Evolutionary conservation across 768 basidiomycete genomes (phyloP).

Genomic region (Tricholoma hemisulphureum): DNA sequence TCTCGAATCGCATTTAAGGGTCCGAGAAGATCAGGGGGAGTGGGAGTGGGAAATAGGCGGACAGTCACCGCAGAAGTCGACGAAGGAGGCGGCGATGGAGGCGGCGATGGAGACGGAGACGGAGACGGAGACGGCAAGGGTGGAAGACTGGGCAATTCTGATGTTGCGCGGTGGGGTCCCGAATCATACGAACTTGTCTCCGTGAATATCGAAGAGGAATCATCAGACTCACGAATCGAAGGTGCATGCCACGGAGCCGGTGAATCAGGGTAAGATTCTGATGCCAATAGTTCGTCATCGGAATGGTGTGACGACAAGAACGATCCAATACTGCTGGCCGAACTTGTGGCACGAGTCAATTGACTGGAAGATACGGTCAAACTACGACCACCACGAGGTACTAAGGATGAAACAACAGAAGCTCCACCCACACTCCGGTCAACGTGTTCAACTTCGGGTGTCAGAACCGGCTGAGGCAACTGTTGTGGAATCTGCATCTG

Average conservation of each 20-base stretch:
- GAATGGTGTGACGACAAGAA: constrained; percentile 67
- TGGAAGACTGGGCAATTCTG: constrained; percentile 31
- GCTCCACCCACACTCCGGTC: constrained; percentile 49
- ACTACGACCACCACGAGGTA: constrained; percentile 20
- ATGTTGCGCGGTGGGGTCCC: constrained; percentile 6
- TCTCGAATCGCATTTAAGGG: constrained; percentile 58
- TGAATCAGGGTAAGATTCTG: constrained; percentile 17
- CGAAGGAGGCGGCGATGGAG: constrained; percentile 36
- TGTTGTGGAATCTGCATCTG: constrained; percentile 7
- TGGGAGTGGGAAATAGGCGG: constrained; percentile 17
- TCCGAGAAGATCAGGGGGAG: constrained; percentile 46
- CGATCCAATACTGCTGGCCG: constrained; percentile 40
- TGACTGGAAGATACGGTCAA: constrained; percentile 26
- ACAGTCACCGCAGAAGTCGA: constrained; percentile 38
- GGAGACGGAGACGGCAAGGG: constrained; percentile 23
- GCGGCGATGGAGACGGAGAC: constrained; percentile 31
- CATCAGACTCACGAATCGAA: constrained; percentile 9
- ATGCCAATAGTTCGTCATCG: constrained; percentile 45
- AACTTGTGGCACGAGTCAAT: constrained; percentile 39
- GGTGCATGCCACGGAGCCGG: constrained; percentile 18
- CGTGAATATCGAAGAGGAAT: constrained; percentile 4
- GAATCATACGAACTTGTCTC: constrained; percentile 14
- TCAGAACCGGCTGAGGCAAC: constrained; percentile 10
- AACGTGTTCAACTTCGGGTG: constrained; percentile 14
- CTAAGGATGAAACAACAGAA: constrained; percentile 35